phyloP scores from a whole-genome alignment of 2,329 filamentous ascomycete genomes.

The Trichoderma sp. region DNA sequence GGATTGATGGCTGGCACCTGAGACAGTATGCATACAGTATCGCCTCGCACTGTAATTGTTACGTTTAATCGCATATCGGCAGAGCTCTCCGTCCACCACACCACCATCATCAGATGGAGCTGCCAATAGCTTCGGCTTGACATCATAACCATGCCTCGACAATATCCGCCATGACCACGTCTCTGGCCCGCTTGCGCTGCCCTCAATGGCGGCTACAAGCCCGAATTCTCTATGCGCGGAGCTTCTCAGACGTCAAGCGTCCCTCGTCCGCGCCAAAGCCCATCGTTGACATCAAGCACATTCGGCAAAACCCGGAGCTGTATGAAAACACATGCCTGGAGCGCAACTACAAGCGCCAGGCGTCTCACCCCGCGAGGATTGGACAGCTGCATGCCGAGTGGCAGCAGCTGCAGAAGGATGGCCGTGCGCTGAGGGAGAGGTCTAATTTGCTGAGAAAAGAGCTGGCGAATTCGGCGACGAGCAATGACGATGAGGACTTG shows the following conservation, averaged over 20 bases:
- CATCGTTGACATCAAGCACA: conserved; percentile 81
- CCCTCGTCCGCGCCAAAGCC: conserved; percentile 77
- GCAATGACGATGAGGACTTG: conserved; percentile 45
- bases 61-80: conserved; percentile 16
- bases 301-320: conserved; percentile 78
- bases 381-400: conserved; percentile 57
- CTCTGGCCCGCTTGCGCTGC: conserved; percentile 21
- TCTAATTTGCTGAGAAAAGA: conserved; percentile 62
- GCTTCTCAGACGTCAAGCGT: conserved; percentile 38
- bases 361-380: conserved; percentile 58
- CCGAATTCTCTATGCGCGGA: neutral
- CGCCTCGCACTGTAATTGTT: neutral
- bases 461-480: conserved; percentile 54
- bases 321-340: conserved; percentile 82
- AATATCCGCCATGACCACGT: conserved; percentile 34
- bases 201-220: conserved; percentile 17
- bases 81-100: conserved; percentile 11
- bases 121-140: neutral
- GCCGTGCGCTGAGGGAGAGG: conserved; percentile 62
- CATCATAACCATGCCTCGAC: conserved; percentile 9
- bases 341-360: conserved; percentile 72
- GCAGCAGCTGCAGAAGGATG: conserved; percentile 61
- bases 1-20: neutral
- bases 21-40: neutral
- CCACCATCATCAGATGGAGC: conserved; percentile 9